phyloP scores from a whole-genome alignment of 805 yeast species.

The Priceomyces haplophilus region DNA sequence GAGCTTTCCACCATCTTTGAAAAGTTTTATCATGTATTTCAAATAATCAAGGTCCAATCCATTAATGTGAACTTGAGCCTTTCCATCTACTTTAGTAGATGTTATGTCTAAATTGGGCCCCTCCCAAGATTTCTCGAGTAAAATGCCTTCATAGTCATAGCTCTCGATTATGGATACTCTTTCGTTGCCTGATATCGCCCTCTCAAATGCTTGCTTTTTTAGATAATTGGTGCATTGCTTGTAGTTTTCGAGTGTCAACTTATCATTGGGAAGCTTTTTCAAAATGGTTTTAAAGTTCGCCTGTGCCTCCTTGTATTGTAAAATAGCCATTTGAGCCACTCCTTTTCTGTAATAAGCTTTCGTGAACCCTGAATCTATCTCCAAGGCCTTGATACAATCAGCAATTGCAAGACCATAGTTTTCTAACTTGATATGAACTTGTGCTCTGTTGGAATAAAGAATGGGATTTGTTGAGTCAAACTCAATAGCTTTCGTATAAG shows the following conservation, averaged over 20 bases:
- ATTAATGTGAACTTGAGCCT: conserved; percentile 29
- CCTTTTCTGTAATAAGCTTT: conserved; percentile 91
- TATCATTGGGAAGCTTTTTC: conserved; percentile 62
- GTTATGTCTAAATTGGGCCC: conserved; percentile 54
- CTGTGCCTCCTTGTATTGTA: conserved; percentile 72
- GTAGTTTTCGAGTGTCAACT: conserved; percentile 58
- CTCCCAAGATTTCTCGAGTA: conserved; percentile 52
- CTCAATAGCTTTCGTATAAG: conserved; percentile 73
- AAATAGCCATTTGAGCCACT: conserved; percentile 69
- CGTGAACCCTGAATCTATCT: conserved; percentile 59
- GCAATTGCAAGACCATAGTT: conserved; percentile 78
- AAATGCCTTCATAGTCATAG: conserved; percentile 46
- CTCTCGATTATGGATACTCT: conserved; percentile 46
- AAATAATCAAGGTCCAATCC: conserved; percentile 56
- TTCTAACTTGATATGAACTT: conserved; percentile 82
- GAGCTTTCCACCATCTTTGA: conserved; percentile 67
- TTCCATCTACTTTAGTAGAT: conserved; percentile 16
- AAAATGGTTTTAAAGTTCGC: conserved; percentile 65
- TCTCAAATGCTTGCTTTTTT: conserved; percentile 74
- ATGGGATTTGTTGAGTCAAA: conserved; percentile 57
- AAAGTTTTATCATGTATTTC: conserved; percentile 61
- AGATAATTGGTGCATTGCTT: conserved; percentile 63
- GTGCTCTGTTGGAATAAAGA: conserved; percentile 83
- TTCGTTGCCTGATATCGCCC: conserved; percentile 78
- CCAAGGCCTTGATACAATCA: conserved; percentile 75